Percentiles rank a stretch among this genome's conserved stretches.
phyloP scores from a whole-genome alignment of 78 protist species.

The Dictyostelium brefeldianum region DNA sequence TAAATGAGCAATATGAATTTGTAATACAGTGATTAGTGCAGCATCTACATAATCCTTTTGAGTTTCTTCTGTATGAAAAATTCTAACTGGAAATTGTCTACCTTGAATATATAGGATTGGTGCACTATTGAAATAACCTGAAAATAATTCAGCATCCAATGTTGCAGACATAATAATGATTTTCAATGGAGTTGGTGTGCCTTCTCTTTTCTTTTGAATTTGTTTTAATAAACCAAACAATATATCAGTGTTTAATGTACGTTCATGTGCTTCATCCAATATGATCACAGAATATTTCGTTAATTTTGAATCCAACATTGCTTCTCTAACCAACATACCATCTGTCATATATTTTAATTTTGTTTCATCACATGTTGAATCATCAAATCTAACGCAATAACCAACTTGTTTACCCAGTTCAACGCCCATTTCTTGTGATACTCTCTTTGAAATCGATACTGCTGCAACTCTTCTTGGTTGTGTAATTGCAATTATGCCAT shows the following conservation, averaged over 20 bases:
- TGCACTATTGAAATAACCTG: slow-evolving; percentile 85
- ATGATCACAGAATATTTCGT: slow-evolving; percentile 84
- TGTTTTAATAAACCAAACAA: slow-evolving; percentile 88
- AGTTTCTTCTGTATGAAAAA: slow-evolving; percentile 53
- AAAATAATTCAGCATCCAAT: slow-evolving; percentile 87
- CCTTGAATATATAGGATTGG: slow-evolving; percentile 83
- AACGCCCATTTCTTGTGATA: slow-evolving; percentile 87
- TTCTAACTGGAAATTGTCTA: slow-evolving; percentile 77
- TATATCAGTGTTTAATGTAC: slow-evolving; percentile 93
- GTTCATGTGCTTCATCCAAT: slow-evolving; percentile 96
- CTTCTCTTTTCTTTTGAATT: slow-evolving; percentile 65
- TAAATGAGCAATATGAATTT: slow-evolving; percentile 92
- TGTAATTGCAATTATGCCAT: slow-evolving; percentile 79
- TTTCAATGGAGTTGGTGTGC: background rate
- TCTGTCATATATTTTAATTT: slow-evolving; percentile 94
- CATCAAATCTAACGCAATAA: slow-evolving; percentile 95
- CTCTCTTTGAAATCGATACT: slow-evolving; percentile 88
- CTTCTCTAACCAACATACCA: slow-evolving; percentile 95
- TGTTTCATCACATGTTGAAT: slow-evolving; percentile 73
- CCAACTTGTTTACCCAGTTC: slow-evolving; percentile 93
- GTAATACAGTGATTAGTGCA: slow-evolving; percentile 80
- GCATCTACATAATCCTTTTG: slow-evolving; percentile 84
- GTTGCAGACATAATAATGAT: slow-evolving; percentile 96
- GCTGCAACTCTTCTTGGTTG: slow-evolving; percentile 97
- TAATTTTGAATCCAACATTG: slow-evolving; percentile 87